phyloP scores from a whole-genome alignment of 306 rosid genomes.

The Lagenaria siceraria region DNA sequence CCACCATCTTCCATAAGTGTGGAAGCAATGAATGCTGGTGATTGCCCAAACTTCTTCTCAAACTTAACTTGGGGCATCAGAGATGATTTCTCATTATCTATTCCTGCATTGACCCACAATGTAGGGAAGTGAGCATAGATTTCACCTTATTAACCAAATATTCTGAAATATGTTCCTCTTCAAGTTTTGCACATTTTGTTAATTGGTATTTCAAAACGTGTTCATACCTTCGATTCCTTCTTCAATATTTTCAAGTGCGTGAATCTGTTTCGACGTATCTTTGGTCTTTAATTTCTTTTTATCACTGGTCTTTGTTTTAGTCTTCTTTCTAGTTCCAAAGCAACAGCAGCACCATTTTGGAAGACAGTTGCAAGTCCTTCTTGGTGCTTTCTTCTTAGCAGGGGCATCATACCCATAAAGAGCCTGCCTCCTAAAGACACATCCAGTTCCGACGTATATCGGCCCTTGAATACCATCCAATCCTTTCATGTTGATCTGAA shows the following conservation, averaged over 20 bases:
- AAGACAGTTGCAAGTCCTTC: constrained; percentile 74
- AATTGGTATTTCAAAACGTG: neutral
- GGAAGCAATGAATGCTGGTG: constrained; percentile 59
- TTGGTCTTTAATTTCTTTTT: constrained; percentile 42
- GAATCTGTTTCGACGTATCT: constrained; percentile 54
- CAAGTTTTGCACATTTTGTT: neutral
- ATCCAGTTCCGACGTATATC: constrained; percentile 88
- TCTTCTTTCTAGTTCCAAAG: constrained; percentile 59
- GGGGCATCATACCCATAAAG: constrained; percentile 93
- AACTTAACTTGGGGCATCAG: constrained; percentile 59
- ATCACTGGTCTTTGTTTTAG: constrained; percentile 30
- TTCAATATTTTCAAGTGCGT: constrained; percentile 56
- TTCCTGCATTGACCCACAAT: constrained; percentile 36
- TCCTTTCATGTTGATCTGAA: constrained; percentile 90
- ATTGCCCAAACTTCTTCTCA: constrained; percentile 84
- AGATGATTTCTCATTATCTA: constrained; percentile 56
- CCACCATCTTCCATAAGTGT: constrained; percentile 76
- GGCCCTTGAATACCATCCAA: constrained; percentile 97
- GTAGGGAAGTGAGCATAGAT: neutral
- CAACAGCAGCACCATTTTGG: constrained; percentile 80
- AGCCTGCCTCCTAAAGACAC: constrained; percentile 91
- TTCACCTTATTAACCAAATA: neutral
- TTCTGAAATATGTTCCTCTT: neutral
- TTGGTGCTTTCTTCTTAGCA: constrained; percentile 54
- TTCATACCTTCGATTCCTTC: constrained; percentile 67